Percentiles rank a stretch among this genome's conserved stretches.
These are phyloP conservation scores for Verticillium alfalfae DNA, from an alignment of 2,329 filamentous ascomycete species.

Conservation along the genomic window DNA sequence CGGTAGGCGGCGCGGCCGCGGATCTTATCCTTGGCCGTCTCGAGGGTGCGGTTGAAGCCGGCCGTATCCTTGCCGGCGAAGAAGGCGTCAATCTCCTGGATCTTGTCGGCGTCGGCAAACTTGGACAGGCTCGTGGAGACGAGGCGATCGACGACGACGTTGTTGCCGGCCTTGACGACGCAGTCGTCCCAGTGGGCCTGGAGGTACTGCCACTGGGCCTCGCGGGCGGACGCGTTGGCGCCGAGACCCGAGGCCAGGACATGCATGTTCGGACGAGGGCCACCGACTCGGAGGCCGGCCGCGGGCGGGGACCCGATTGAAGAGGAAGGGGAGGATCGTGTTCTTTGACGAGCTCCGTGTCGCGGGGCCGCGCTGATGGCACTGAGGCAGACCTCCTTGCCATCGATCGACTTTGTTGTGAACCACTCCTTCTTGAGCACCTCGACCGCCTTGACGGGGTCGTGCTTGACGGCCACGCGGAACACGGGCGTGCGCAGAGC, in stretches of 20 bases:
- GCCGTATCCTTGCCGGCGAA: conserved; percentile 82
- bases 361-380: conserved; percentile 71
- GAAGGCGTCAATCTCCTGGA: conserved; percentile 76
- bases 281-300: conserved; percentile 53
- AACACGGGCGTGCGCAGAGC: conserved; percentile 78
- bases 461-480: conserved; percentile 65
- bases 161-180: conserved; percentile 69
- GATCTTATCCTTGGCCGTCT: conserved; percentile 81
- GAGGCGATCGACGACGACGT: conserved; percentile 85
- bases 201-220: conserved; percentile 77
- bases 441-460: conserved; percentile 64
- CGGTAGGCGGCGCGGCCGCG: conserved; percentile 78
- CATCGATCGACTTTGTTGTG: conserved; percentile 78
- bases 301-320: conserved; percentile 52
- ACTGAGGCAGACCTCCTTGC: conserved; percentile 77
- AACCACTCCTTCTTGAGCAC: conserved; percentile 81
- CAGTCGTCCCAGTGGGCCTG: conserved; percentile 77
- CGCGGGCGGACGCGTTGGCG: conserved; percentile 66
- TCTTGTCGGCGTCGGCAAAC: conserved; percentile 65
- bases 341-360: conserved; percentile 59
- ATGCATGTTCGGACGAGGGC: conserved; percentile 84
- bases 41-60: conserved; percentile 79
- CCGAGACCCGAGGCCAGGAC: conserved; percentile 69
- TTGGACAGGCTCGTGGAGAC: conserved; percentile 71
- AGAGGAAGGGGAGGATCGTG: conserved; percentile 72